These are phyloP conservation scores for Sporisorium iseilematis-ciliati DNA, from an alignment of 1,284 basidiomycete species.

Conservation along the genomic window DNA sequence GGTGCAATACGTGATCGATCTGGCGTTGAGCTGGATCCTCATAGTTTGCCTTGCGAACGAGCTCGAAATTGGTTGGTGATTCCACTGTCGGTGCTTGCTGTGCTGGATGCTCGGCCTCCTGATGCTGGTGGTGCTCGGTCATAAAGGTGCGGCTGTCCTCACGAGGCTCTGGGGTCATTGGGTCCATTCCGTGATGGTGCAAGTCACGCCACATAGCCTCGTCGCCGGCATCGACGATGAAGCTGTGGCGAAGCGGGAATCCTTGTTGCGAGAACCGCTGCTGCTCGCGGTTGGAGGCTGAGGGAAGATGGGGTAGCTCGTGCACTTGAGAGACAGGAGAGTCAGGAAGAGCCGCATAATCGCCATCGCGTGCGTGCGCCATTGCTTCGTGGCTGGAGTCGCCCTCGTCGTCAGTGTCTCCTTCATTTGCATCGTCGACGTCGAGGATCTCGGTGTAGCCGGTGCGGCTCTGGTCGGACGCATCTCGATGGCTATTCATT, in stretches of 20 bases:
- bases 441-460: conserved; percentile 36
- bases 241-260: conserved; percentile 30
- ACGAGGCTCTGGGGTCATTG: conserved; percentile 21
- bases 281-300: conserved; percentile 3
- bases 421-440: conserved; percentile 19
- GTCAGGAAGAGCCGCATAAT: conserved; percentile 36
- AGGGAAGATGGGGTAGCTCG: not conserved
- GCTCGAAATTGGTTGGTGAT: conserved; percentile 4
- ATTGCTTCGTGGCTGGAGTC: conserved; percentile 15
- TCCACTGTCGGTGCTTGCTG: conserved; percentile 1
- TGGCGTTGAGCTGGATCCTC: conserved; percentile 3
- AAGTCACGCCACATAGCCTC: conserved; percentile 42
- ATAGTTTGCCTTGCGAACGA: not conserved
- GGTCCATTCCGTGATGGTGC: conserved; percentile 28
- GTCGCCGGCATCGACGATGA: conserved; percentile 34
- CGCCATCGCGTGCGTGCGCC: conserved; percentile 30
- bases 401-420: conserved; percentile 19
- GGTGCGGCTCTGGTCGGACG: conserved; percentile 22
- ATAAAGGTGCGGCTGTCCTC: conserved; percentile 6
- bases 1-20: not conserved
- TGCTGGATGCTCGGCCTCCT: not conserved
- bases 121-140: not conserved
- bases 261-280: not conserved
- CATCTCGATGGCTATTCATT: conserved; percentile 9
- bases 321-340: conserved; percentile 9